Conservation (phyloP, 2,329 filamentous ascomycete species). For the Zymoseptoria brevis region DNA sequence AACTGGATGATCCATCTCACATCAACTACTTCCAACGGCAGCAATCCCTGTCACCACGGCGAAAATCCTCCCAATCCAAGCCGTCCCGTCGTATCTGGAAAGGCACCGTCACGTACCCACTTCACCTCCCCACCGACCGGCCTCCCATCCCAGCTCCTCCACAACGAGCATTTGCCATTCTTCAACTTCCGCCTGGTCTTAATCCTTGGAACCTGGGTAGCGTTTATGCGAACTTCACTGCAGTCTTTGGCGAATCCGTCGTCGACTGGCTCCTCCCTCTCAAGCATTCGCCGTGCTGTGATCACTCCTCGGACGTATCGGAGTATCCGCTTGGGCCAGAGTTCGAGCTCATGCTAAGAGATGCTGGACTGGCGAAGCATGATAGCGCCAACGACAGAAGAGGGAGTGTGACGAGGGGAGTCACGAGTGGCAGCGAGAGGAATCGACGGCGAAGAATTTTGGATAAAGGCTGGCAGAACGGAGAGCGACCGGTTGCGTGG, state of each 20-base stretch:
- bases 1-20: constrained; percentile 29
- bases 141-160: constrained; percentile 28
- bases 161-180: constrained; percentile 65
- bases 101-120: constrained; percentile 52
- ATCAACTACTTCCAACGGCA: constrained; percentile 24
- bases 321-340: constrained; percentile 30
- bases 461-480: constrained; percentile 28
- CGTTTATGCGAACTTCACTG: constrained; percentile 58
- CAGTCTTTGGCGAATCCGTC: constrained; percentile 65
- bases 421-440: constrained; percentile 9
- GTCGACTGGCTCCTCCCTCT: constrained; percentile 78
- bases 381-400: constrained; percentile 6
- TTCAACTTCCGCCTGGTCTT: constrained; percentile 63
- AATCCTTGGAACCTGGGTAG: constrained; percentile 78
- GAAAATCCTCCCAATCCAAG: constrained; percentile 3
- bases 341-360: constrained; percentile 26
- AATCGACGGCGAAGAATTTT: constrained; percentile 14
- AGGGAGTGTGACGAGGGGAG: background rate
- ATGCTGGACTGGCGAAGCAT: constrained; percentile 23
- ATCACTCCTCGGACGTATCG: constrained; percentile 40
- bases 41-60: background rate
- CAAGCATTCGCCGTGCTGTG: constrained; percentile 62
- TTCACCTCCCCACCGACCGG: constrained; percentile 30
- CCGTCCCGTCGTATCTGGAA: constrained; percentile 23
- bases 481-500: constrained; percentile 29